Base-by-base conservation (phyloP, 305 asterid species). In the Fraxinus sp. region DNA sequence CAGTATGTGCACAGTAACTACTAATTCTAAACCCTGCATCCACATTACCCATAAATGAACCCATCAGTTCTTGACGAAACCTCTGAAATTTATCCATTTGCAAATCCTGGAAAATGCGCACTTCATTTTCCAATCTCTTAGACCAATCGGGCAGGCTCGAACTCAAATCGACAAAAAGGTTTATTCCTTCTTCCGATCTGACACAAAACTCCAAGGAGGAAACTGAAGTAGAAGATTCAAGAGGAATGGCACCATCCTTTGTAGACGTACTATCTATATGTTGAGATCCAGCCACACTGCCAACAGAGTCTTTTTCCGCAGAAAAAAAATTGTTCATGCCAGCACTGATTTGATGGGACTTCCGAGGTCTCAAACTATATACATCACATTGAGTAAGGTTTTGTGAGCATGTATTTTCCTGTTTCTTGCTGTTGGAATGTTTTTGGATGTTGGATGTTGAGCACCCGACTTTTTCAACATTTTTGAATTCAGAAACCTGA, bases 191-290 rank as follows among this genome's bases (percentile, higher is more conserved):
- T 83, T 85, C 85, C 30, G 87, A 85, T 28, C 75, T 77, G 78
- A 85, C 87, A 55, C 86, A 81, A 83, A 85, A 85, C 78, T 85
- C 84, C 83, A 85, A 77, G 73, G 88, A 80, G 71, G 87, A 85
- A 35, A 13, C 84, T 20, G 46, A 80, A 77, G 14, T 76, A 26
- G 80, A 66, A 22, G 71, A 62, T 62, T 62, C 32, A 8, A 62
- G 16, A 62, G 71, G 71, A 62, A 22, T 9, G 16, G 71, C 14
- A 62, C 16, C 32, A 62, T 62, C 71, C 71, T 8, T 22, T 62
- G 71, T 62, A 22, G 71, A 22, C 4, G 14, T 22, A 62, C 71
- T 62, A 22, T 62, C 71, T 62, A 62, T 22, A 62, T 62, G 71
- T 2, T 62, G 71, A 62, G 71, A 20, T 22, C 71, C 32, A 62